Percentiles rank a stretch among this genome's conserved stretches.
phyloP scores from a whole-genome alignment of 2,329 filamentous ascomycete species.

The Hortaea sp. region DNA sequence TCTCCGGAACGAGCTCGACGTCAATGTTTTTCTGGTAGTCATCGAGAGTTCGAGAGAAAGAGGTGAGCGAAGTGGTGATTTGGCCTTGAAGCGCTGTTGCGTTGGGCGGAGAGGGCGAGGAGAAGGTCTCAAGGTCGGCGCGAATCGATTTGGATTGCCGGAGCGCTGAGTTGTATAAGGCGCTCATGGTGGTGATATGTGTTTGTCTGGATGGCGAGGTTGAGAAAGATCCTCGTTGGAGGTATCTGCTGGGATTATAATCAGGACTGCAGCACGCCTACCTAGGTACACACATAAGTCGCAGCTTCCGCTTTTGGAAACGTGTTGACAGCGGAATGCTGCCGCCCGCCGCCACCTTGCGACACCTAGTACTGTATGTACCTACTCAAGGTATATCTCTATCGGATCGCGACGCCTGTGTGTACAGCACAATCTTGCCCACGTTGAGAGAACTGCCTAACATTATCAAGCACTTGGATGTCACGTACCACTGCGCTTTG shows the following conservation, averaged over 20 bases:
- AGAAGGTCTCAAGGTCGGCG: conserved; percentile 62
- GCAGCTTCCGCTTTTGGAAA: background rate
- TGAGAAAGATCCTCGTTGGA: background rate
- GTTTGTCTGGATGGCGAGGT: too few species aligned
- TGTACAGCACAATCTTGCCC: too few species aligned
- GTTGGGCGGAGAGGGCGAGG: conserved; percentile 48
- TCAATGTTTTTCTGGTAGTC: conserved; percentile 80
- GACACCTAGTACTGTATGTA: too few species aligned
- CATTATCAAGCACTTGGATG: too few species aligned
- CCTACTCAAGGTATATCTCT: too few species aligned
- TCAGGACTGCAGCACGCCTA: background rate
- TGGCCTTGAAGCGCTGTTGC: conserved; percentile 48
- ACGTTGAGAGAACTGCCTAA: too few species aligned
- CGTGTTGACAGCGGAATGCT: background rate
- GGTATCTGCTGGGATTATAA: background rate
- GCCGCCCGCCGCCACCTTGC: background rate
- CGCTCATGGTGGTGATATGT: background rate
- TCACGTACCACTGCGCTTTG: too few species aligned
- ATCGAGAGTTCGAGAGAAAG: conserved; percentile 82
- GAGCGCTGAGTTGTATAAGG: conserved; percentile 70
- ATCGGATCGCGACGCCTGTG: too few species aligned
- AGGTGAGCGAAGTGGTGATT: conserved; percentile 66
- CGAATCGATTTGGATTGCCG: conserved; percentile 75
- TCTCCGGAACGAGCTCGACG: conserved; percentile 80
- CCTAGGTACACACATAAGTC: background rate